phyloP scores from a whole-genome alignment of 2,329 filamentous ascomycete genomes.

The Diaporthe sp. region DNA sequence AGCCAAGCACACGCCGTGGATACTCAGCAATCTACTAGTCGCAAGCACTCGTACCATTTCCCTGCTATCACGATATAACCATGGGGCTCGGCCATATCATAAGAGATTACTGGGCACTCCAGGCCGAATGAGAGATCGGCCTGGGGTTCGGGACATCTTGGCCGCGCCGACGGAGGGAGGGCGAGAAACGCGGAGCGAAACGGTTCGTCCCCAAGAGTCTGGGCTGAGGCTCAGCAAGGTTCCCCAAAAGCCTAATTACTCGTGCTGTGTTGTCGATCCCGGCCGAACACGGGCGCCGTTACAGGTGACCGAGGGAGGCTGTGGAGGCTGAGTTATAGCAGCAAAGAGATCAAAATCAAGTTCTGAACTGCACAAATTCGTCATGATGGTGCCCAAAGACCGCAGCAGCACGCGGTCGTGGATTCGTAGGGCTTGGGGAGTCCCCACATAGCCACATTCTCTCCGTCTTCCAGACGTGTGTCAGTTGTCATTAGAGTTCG shows the following conservation, averaged over 20 bases:
- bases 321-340: conserved; percentile 17
- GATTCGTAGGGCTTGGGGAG: neutral
- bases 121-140: conserved; percentile 12
- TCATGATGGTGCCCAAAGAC: neutral
- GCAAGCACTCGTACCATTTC: conserved; percentile 17
- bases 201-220: conserved; percentile 28
- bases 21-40: conserved; percentile 1
- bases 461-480: neutral
- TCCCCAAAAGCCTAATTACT: conserved; percentile 13
- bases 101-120: neutral
- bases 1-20: conserved; percentile 18
- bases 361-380: neutral
- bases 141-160: conserved; percentile 3
- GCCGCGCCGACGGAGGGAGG: neutral
- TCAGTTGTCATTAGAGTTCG: neutral
- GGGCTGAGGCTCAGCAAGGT: conserved; percentile 22
- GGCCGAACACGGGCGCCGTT: conserved; percentile 2
- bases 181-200: conserved; percentile 32
- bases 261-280: conserved; percentile 13
- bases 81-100: conserved; percentile 16
- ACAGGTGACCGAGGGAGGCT: conserved; percentile 19
- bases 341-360: neutral
- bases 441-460: neutral
- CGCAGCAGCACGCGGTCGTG: neutral
- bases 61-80: neutral